Evolutionary conservation across 2,329 filamentous ascomycete genomes (phyloP), one percentile per base, ranked within the genome.

Genomic region (Bertia moriformis): DNA sequence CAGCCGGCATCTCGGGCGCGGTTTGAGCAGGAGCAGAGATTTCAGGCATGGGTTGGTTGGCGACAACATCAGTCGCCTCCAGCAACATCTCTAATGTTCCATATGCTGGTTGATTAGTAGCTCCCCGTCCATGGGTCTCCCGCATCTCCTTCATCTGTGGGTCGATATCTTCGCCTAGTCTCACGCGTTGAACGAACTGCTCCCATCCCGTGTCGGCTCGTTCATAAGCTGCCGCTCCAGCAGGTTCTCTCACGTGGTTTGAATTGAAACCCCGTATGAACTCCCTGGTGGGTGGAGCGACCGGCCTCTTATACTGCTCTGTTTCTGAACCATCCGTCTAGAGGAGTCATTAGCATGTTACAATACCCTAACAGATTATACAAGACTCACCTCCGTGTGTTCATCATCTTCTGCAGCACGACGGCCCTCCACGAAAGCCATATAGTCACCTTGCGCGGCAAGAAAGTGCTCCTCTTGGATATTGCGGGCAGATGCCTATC

Each of bases 351-450:
- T n/a, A n/a, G n/a, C n/a, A n/a, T n/a, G n/a, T n/a, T n/a, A n/a
- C n/a, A n/a, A n/a, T n/a, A n/a, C n/a, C n/a, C n/a, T n/a, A n/a
- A n/a, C n/a, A n/a, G n/a, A n/a, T 29, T 53, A 22, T 38, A 39
- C 44, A 39, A 44, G 44, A 32, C 46, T 44, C 49, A 57, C 56
- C 46, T 55, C 56, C 18, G 59, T 62, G 39, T 60, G 55, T 37
- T 60, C 59, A 37, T 61, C 59, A 42, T 62, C 59, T 40, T 56
- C 55, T 14, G 53, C 57, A 30, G 53, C 55, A 20, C 52, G 54
- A 37, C 53, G 50, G n/a, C 57, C 55, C 40, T 58, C 54, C 18
- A 59, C 50, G 37, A 59, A 55, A 4, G 53, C 48, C 48, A 60
- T 56, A 40, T 57, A 59, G 12, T 55, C 57, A 27, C 59, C 58